Evolutionary conservation across 2,329 filamentous ascomycete genomes (phyloP), one percentile per base, ranked within the genome.

Genomic region (Aquanectria penicillioides): DNA sequence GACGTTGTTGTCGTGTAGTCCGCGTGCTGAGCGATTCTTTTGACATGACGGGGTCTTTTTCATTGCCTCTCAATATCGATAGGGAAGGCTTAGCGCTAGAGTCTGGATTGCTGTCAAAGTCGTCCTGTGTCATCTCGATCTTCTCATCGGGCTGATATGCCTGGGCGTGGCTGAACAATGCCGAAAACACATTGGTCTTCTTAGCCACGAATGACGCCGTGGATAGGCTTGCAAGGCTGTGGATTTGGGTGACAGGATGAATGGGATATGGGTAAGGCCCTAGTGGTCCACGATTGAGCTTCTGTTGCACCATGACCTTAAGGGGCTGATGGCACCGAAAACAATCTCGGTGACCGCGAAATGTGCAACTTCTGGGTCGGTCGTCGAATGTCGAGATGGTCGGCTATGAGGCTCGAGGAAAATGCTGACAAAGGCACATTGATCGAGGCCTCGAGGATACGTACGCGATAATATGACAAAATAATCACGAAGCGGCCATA

Each of bases 71-170:
- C 20, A 67, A 43, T 11, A 63, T 38, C 1, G 69, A 64, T 8
- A 74, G 43, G 8, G 73, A 75, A 13, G 69, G 53, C 13, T 69
- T 71, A 23, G 59, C 53, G 41, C 74, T 77, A 8, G 71, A 69
- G n/a, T 69, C 63, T 15, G 75, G 74, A 17, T 74, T 75, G 17
- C 65, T 59, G 54, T 76, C 71, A 46, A 77, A 74, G 43, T 69
- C 68, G n/a, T 66, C 67, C 28, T 46, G 28, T 11, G 66, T 65
- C 56, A 68, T 65, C 26, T 65, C 54, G 5, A 47, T 44, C 34
- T 61, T 53, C 23, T 58, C 57, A 13, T 54, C 36, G 40, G 63
- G 61, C 44, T 65, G 57, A 23, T 62, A 60, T 50, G 62, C 65
- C 34, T 63, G 47, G n/a, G 62, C 63, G 29, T 71, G 62, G 22